These are phyloP conservation scores for Elaeagnus macrophylla DNA, from an alignment of 306 rosid species.

Conservation along the genomic window DNA sequence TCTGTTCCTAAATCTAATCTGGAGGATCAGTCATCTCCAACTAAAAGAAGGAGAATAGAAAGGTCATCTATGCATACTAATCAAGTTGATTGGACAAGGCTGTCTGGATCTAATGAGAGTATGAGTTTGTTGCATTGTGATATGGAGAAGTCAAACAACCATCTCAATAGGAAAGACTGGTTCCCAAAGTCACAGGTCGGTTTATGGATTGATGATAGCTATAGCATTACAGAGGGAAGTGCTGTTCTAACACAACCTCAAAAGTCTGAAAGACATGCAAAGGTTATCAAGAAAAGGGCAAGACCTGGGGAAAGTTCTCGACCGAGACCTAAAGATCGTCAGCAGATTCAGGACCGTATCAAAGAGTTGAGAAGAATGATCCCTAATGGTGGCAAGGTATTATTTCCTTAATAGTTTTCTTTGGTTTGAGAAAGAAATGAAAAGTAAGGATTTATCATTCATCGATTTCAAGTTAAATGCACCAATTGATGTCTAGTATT, in stretches of 20 bases:
- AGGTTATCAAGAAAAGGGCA: conserved; percentile 52
- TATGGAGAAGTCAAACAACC: conserved; percentile 22
- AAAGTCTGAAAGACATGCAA: conserved; percentile 46
- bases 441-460: neutral
- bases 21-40: conserved; percentile 33
- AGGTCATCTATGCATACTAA: conserved; percentile 27
- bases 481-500: neutral
- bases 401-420: neutral
- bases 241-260: conserved; percentile 23
- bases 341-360: conserved; percentile 83
- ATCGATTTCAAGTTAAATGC: too few species aligned
- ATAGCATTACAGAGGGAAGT: conserved; percentile 35
- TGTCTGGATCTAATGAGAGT: conserved; percentile 2
- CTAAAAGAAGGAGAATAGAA: conserved; percentile 33
- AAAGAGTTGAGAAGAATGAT: conserved; percentile 79
- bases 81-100: too few species aligned
- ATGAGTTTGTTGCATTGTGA: conserved; percentile 25
- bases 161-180: conserved; percentile 35
- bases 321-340: conserved; percentile 92
- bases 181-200: conserved; percentile 43
- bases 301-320: conserved; percentile 66
- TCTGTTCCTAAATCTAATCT: conserved; percentile 28
- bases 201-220: conserved; percentile 49
- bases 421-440: conserved; percentile 3
- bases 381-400: conserved; percentile 79